phyloP scores from a whole-genome alignment of 495 filamentous ascomycete genomes.

The Annulohypoxylon stygium region DNA sequence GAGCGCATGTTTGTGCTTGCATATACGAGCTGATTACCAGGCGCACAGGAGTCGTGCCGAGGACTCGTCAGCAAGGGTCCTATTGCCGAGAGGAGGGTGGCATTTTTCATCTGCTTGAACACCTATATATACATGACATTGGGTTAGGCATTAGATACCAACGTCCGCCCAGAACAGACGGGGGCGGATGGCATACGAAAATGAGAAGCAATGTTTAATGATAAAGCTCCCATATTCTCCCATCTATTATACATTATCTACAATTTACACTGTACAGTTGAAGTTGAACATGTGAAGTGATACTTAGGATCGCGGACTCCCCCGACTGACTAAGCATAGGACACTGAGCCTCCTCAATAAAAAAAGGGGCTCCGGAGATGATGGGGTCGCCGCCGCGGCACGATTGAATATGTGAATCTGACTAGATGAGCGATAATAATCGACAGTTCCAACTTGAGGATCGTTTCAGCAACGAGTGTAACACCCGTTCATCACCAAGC shows the following conservation, averaged over 20 bases:
- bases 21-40: constrained; percentile 33
- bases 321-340: constrained; percentile 12
- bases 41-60: constrained; percentile 34
- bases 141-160: constrained; percentile 51
- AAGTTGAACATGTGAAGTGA: neutral
- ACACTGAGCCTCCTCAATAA: neutral
- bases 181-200: constrained; percentile 51
- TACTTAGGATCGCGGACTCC: neutral
- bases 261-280: too few relatives aligned
- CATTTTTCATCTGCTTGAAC: constrained; percentile 39
- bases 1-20: constrained; percentile 30
- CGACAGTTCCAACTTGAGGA: neutral
- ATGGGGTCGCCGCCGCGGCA: neutral
- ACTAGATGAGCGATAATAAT: constrained; percentile 23
- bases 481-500: neutral
- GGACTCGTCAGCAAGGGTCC: constrained; percentile 25
- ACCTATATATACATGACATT: constrained; percentile 42
- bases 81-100: constrained; percentile 23
- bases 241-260: constrained; percentile 11
- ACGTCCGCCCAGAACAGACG: constrained; percentile 45
- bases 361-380: constrained; percentile 5
- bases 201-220: constrained; percentile 49
- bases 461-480: neutral
- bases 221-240: constrained; percentile 21
- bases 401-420: neutral